Base-by-base conservation (phyloP, 2,329 filamentous ascomycete species). In the Xylaria digitata region DNA sequence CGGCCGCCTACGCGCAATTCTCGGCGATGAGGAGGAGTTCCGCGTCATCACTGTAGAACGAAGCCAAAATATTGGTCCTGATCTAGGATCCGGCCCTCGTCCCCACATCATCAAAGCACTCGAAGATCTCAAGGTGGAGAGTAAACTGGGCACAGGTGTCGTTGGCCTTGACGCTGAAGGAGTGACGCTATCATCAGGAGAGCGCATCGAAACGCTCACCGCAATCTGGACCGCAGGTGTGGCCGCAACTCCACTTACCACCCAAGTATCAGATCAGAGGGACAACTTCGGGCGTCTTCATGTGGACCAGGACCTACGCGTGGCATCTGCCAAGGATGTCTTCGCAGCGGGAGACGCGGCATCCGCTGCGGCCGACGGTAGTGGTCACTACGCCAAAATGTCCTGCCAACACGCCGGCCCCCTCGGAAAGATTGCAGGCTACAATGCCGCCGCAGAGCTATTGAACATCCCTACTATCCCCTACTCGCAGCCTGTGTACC, bases 201-300 rank as follows among this genome's bases (percentile, higher is more conserved):
- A 71, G 59, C 64, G 60, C 42, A 71, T 71, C 50, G 62, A 68
- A 62, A 63, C 69, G 13, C 54, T 69, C 2, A 69, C 67, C 3
- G 60, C 69, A 9, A 34, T 71, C 6, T 71, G 69, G 69, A 68
- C 67, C 3, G 69, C 69, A 13, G 67, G 67, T 23, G 67, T 70
- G 1, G 49, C 43, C 19, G 69, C 67, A 26, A 70, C 63, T 13
- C 59, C 58, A 1, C 53, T 71, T 1, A 58, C 66, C 19, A 45
- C 54, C 26, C 63, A 69, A 48, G 54, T 69, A 3, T 53, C 63
- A 9, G 55, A 21, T 30, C 34, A 66, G n/a, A 67, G 53, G 26
- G 69, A 70, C 32, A 21, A 15, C 1, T 58, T 64, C 43, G 64
- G 66, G 11, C 66, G 69, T 40, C 58, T 70, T 13, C 48, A 17